Base-by-base conservation (phyloP, 305 asterid species). In the Fraxinus platypoda region DNA sequence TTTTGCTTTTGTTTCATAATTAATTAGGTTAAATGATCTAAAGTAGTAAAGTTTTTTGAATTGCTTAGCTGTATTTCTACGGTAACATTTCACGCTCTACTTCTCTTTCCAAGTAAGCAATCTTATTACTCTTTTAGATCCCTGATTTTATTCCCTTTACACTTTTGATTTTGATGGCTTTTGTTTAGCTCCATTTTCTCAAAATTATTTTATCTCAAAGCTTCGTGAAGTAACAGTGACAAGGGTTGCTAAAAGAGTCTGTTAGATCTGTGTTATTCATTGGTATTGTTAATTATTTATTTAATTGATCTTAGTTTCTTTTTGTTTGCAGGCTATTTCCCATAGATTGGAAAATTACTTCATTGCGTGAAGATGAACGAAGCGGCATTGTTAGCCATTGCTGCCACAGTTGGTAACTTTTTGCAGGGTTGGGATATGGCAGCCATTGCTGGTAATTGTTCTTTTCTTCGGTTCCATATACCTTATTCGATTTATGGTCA, bases 351-450 rank as follows among this genome's bases (percentile, higher is more conserved):
- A 71, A 74, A 71, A 77, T 82, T 28, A 75, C 72, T 74, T 84
- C 76, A 72, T 76, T 41, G 41, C 41, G 41, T 46, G 76, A 85
- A 82, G 88, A 91, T 92, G 97, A 86, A 91, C 75, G 95, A 92
- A 35, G 97, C 97, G 75, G 93, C 89, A 62, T 85, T 92, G 83
- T 91, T 92, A 74, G 95, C 97, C 81, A 88, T 92, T 84, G 89
- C 88, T 54, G 66, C 66, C 26, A 54, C 66, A 19, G 6, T 54
- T 19, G 66, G 66, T 19, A 54, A 54, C 66, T 54, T 54, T 19
- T 54, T 54, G 66, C 66, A 54, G 25, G 66, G 66, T 19, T 54
- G 66, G 25, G 66, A 54, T 54, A 54, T 17, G 21, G 66, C 66
- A 19, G 6, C 66, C 66, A 54, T 54, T 54, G 66, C 11, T 4